Evolutionary conservation across 2,329 filamentous ascomycete genomes (phyloP), one percentile per base, ranked within the genome.

Genomic region (Alternaria gansuensis): DNA sequence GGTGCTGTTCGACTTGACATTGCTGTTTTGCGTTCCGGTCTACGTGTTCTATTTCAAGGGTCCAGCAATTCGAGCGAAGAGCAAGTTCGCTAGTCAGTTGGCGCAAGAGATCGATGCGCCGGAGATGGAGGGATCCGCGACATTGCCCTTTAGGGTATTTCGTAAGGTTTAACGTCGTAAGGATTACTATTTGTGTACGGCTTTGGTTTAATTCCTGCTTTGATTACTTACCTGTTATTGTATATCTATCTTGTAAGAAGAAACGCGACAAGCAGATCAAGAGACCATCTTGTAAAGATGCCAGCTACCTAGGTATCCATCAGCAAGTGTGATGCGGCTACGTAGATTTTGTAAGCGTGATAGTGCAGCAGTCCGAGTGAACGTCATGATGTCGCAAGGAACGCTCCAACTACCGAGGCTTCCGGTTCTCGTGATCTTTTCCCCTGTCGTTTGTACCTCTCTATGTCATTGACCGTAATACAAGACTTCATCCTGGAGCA

Each of bases 21-120:
- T 83, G 3, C 51, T 84, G 4, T 78, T 87, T 3, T 78, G 81
- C 6, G 74, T 82, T 11, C 83, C 84, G 0, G 82, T 87, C 2
- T 85, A 84, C 62, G 66, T 83, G 31, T 83, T 87, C 67, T 87
- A 86, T 67, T 81, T 40, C 7, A 45, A 44, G 24, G 24, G 39
- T 11, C 40, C 37, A 8, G n/a, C 51, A 5, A 45, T 56, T 7
- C 39, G 46, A 4, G 48, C 24, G 6, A 57, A 48, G n/a, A 40
- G 21, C 2, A 36, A 21, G 11, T 52, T 52, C 21, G 34, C 26
- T 4, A 51, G n/a, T 39, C 34, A 40, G 3, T 14, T 21, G 44
- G 29, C 44, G 29, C 33, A n/a, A n/a, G n/a, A n/a, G n/a, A n/a
- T n/a, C 10, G 29, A 7, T 46, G 29, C 29, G 13, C 44, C 9